A percentile compares a stretch with the other conserved stretches of the same genome.
Evolutionary conservation across 495 filamentous ascomycete genomes (phyloP).

Genomic region (Penicillium chermesinum): DNA sequence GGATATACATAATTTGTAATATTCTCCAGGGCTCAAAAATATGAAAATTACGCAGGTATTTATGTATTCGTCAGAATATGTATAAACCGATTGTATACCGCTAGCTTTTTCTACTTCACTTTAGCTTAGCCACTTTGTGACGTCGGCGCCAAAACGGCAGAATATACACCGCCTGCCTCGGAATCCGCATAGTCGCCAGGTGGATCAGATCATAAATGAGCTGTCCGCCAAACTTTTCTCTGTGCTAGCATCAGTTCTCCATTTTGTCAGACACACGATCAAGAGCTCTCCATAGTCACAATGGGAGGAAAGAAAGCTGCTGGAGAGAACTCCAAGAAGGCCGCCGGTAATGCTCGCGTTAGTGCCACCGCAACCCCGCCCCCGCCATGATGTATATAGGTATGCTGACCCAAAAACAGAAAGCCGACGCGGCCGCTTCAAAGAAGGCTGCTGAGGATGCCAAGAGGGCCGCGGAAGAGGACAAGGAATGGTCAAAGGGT

Average conservation of each 20-base stretch:
- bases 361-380: conserved; percentile 28
- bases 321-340: conserved; percentile 83
- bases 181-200: conserved; percentile 24
- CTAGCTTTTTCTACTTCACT: too few relatives aligned
- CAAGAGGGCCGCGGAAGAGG: conserved; percentile 65
- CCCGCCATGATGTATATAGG: conserved; percentile 22
- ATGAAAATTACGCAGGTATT: too few relatives aligned
- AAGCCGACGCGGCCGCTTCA: conserved; percentile 76
- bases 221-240: conserved; percentile 14
- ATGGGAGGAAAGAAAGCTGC: conserved; percentile 58
- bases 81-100: too few relatives aligned
- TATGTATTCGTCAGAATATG: too few relatives aligned
- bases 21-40: too few relatives aligned
- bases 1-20: too few relatives aligned
- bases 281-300: conserved; percentile 6
- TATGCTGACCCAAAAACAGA: conserved; percentile 45
- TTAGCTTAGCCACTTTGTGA: conserved; percentile 12
- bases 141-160: too few relatives aligned
- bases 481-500: conserved; percentile 77
- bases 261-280: not conserved
- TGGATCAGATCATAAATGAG: conserved; percentile 24
- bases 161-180: conserved; percentile 24
- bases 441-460: conserved; percentile 68
- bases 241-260: not conserved
- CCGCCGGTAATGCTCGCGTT: conserved; percentile 70